These are phyloP conservation scores for Paramecium tetraurelia DNA, from an alignment of 73 alveolate genomes.

Conservation along the genomic window DNA sequence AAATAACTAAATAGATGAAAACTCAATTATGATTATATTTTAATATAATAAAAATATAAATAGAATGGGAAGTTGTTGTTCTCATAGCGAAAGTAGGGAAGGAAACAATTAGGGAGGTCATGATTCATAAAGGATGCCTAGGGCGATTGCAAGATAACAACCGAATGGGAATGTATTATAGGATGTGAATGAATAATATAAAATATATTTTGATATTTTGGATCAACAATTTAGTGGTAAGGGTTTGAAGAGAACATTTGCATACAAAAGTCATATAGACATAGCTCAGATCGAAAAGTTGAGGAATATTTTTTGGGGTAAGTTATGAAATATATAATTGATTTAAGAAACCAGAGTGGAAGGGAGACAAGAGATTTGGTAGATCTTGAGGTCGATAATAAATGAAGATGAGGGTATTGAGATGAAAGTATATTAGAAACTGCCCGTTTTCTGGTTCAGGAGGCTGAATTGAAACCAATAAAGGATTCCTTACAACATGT, in stretches of 20 bases:
- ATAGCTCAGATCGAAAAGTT: background rate
- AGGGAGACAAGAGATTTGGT: conserved; percentile 40
- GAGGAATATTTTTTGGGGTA: conserved; percentile 39
- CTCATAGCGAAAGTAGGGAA: background rate
- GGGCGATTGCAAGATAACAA: background rate
- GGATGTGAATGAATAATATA: conserved; percentile 18
- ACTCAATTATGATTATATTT: background rate
- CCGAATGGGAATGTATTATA: background rate
- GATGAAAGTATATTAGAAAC: background rate
- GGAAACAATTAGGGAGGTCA: background rate
- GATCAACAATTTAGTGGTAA: background rate
- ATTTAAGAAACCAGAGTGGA: conserved; percentile 42
- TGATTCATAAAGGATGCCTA: background rate
- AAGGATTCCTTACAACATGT: background rate
- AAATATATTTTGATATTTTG: background rate
- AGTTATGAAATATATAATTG: background rate
- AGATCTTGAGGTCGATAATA: background rate
- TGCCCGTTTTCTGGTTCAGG: background rate
- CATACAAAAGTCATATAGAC: background rate
- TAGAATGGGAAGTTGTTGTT: background rate
- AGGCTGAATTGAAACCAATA: background rate
- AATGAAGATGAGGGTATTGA: background rate
- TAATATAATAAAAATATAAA: background rate
- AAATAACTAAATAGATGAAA: background rate
- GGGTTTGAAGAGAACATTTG: conserved; percentile 13